phyloP scores from a whole-genome alignment of 2,329 filamentous ascomycete genomes.

The Biscogniauxia sp. region DNA sequence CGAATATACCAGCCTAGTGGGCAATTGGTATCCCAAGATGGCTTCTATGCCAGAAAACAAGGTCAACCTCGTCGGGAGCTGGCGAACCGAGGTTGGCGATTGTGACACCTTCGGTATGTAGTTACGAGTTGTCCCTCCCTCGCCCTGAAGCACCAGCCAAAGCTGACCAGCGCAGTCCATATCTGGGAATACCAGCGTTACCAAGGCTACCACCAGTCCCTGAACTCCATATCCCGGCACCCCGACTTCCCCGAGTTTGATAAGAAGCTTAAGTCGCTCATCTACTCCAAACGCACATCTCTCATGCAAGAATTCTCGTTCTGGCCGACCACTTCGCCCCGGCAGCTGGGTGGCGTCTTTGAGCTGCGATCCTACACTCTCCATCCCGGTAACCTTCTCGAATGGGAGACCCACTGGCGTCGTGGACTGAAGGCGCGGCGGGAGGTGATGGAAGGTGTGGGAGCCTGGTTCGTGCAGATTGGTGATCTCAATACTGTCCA shows the following conservation, averaged over 20 bases:
- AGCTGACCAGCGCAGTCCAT: slow-evolving; percentile 63
- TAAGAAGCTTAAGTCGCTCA: slow-evolving; percentile 77
- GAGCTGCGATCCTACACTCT: slow-evolving; percentile 96
- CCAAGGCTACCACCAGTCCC: slow-evolving; percentile 88
- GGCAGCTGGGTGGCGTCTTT: slow-evolving; percentile 86
- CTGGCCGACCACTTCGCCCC: slow-evolving; percentile 93
- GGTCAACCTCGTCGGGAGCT: slow-evolving; percentile 94
- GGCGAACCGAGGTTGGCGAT: slow-evolving; percentile 96
- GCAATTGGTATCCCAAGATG: slow-evolving; percentile 89
- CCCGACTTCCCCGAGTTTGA: slow-evolving; percentile 85
- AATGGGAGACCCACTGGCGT: slow-evolving; percentile 99
- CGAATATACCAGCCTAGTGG: slow-evolving; percentile 87
- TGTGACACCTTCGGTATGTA: slow-evolving; percentile 75
- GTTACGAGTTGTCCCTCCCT: no score
- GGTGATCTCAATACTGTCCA: slow-evolving; percentile 97
- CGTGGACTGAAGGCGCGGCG: slow-evolving; percentile 84
- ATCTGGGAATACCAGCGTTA: slow-evolving; percentile 99
- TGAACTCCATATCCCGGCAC: slow-evolving; percentile 79
- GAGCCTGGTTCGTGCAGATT: slow-evolving; percentile 98
- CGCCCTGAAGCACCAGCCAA: neutral
- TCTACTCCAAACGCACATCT: slow-evolving; percentile 79
- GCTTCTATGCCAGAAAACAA: slow-evolving; percentile 83
- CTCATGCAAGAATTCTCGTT: slow-evolving; percentile 99
- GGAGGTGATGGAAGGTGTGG: slow-evolving; percentile 97
- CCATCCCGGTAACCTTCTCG: slow-evolving; percentile 90